Percentiles rank a stretch among this genome's conserved stretches.
Conservation (phyloP, 352 stramenopile genomes). For the Blastocystis sp. region DNA sequence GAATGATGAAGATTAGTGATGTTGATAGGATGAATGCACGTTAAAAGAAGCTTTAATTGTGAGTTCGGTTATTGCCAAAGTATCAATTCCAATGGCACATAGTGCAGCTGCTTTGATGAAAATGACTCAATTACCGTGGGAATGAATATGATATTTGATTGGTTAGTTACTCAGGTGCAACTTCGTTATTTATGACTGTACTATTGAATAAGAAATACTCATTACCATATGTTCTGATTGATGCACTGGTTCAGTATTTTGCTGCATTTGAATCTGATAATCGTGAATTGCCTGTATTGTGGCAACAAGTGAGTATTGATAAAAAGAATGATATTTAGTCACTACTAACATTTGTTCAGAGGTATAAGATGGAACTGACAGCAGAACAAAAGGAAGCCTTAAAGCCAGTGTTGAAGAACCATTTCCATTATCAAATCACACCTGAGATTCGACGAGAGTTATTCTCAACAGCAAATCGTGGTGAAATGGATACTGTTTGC, state of each 20-base stretch:
- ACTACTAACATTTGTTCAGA: conserved; percentile 90
- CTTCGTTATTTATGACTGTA: conserved; percentile 94
- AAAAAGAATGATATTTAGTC: conserved; percentile 65
- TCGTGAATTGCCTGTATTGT: conserved; percentile 86
- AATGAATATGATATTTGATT: neutral
- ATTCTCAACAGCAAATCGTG: conserved; percentile 68
- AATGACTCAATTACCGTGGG: conserved; percentile 77
- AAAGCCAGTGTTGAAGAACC: conserved; percentile 79
- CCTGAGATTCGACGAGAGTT: conserved; percentile 93
- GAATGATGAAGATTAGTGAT: neutral
- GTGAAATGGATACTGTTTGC: conserved; percentile 62
- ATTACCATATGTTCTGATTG: conserved; percentile 89
- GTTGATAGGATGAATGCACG: conserved; percentile 80
- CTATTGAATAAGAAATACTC: conserved; percentile 99
- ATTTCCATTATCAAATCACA: conserved; percentile 92
- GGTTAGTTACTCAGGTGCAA: conserved; percentile 85
- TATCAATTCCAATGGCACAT: conserved; percentile 96
- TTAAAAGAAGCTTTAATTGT: conserved; percentile 93
- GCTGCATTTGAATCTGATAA: conserved; percentile 79
- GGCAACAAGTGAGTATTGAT: conserved; percentile 79
- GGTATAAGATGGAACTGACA: conserved; percentile 94
- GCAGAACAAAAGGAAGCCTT: conserved; percentile 85
- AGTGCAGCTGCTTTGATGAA: conserved; percentile 96
- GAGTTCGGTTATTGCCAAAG: conserved; percentile 87
- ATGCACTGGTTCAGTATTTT: conserved; percentile 89